Conservation (phyloP, 768 basidiomycete genomes). For the Podaxis sp. region DNA sequence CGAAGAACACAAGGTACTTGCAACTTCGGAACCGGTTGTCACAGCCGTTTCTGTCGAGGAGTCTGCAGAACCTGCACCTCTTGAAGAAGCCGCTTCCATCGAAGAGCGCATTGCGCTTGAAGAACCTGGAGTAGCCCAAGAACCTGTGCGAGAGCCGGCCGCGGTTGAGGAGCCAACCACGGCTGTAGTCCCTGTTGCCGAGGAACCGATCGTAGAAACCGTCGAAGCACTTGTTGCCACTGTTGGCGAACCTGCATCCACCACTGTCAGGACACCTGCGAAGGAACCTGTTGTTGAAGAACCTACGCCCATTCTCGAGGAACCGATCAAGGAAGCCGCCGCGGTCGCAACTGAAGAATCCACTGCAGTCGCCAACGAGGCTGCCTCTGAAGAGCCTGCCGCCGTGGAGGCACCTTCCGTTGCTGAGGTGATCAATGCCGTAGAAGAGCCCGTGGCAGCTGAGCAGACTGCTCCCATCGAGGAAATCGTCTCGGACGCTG, state of each 20-base stretch:
- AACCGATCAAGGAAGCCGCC: constrained; percentile 1
- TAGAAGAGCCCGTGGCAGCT: too few relatives aligned
- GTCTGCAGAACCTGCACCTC: neutral
- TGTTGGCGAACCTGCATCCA: neutral
- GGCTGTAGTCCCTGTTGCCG: neutral
- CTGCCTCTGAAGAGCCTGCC: neutral
- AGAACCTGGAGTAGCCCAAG: neutral
- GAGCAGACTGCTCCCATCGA: too few relatives aligned
- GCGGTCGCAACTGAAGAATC: neutral
- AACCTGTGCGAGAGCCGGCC: neutral
- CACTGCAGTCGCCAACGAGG: neutral
- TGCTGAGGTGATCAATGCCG: neutral
- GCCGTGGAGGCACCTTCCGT: constrained; percentile 11
- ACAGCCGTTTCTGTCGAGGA: neutral
- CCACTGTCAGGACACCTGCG: neutral
- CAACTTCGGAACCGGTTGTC: neutral
- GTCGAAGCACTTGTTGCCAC: constrained; percentile 5
- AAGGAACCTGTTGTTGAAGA: constrained; percentile 15
- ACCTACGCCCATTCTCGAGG: constrained; percentile 8
- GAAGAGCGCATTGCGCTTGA: neutral
- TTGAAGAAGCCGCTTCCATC: neutral
- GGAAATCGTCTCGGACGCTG: too few relatives aligned
- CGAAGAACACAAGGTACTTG: too few relatives aligned
- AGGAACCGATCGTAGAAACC: neutral
- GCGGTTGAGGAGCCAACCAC: neutral